These are phyloP conservation scores for Rhizomucor pusillus DNA, from an alignment of 371 early-diverging fungal genomes.

Conservation along the genomic window DNA sequence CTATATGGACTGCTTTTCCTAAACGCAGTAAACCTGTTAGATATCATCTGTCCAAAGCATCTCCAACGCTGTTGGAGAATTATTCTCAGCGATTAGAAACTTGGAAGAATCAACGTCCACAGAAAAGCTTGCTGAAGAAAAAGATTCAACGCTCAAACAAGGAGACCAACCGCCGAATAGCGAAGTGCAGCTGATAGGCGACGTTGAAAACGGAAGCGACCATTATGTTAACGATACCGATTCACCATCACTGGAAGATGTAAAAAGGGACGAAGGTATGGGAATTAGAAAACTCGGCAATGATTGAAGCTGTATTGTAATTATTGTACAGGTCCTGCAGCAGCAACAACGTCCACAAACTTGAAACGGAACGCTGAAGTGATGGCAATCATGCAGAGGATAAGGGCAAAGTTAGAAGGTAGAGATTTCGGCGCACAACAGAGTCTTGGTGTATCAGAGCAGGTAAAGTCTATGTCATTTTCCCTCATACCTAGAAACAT, in stretches of 20 bases:
- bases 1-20: too few species aligned
- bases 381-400: constrained; percentile 54
- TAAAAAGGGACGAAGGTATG: background rate
- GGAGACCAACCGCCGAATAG: too few species aligned
- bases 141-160: too few species aligned
- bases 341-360: constrained; percentile 3
- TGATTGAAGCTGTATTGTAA: background rate
- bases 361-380: constrained; percentile 51
- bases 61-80: too few species aligned
- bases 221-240: too few species aligned
- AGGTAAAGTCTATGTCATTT: constrained; percentile 28
- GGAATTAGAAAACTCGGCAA: background rate
- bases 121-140: too few species aligned
- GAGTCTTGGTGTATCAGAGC: constrained; percentile 59
- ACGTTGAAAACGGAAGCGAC: too few species aligned
- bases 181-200: too few species aligned
- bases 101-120: too few species aligned
- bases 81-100: too few species aligned
- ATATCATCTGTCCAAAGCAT: too few species aligned
- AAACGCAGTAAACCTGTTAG: too few species aligned
- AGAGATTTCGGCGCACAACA: constrained; percentile 52
- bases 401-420: constrained; percentile 72
- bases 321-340: background rate
- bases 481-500: background rate
- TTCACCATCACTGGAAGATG: background rate